phyloP scores from a whole-genome alignment of 805 yeast genomes.

The Teunomyces panamensis region DNA sequence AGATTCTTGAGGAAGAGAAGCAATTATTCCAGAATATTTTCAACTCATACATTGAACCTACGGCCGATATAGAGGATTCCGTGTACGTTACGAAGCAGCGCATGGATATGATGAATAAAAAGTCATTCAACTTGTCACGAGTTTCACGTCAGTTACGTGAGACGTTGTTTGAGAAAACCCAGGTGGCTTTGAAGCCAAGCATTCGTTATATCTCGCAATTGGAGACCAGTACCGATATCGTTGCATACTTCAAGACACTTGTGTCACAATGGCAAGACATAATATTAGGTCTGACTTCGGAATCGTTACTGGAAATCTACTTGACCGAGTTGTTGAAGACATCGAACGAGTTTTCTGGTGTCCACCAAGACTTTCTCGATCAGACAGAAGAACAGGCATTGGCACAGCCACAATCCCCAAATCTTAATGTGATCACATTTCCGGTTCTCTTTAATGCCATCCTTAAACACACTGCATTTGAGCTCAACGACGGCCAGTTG shows the following conservation, averaged over 20 bases:
- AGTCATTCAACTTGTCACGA: slow-evolving; percentile 6
- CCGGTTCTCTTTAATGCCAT: slow-evolving; percentile 36
- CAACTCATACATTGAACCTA: slow-evolving; percentile 20
- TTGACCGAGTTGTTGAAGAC: slow-evolving; percentile 13
- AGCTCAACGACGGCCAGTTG: slow-evolving; percentile 33
- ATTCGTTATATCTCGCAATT: slow-evolving; percentile 17
- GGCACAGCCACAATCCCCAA: slow-evolving; percentile 21
- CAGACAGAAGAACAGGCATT: slow-evolving; percentile 12
- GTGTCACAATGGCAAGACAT: slow-evolving; percentile 12
- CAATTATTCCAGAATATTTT: slow-evolving; percentile 23
- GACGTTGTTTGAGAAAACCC: slow-evolving; percentile 14
- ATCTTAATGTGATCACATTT: slow-evolving; percentile 30
- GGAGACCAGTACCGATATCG: slow-evolving; percentile 10
- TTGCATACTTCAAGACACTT: slow-evolving; percentile 15
- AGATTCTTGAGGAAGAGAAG: slow-evolving; percentile 19
- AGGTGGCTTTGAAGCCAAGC: slow-evolving; percentile 20
- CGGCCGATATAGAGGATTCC: slow-evolving; percentile 10
- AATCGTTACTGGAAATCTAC: slow-evolving; percentile 9
- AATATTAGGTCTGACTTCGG: slow-evolving; percentile 6
- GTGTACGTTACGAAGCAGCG: slow-evolving; percentile 2
- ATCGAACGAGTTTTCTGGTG: slow-evolving; percentile 10
- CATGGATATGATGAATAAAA: background rate
- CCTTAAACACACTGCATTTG: slow-evolving; percentile 20
- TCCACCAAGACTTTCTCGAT: slow-evolving; percentile 19
- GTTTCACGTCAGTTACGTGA: slow-evolving; percentile 11